Evolutionary conservation across 2,329 filamentous ascomycete genomes (phyloP), one percentile per base, ranked within the genome.

Genomic region (Cyphellophora attinorum): DNA sequence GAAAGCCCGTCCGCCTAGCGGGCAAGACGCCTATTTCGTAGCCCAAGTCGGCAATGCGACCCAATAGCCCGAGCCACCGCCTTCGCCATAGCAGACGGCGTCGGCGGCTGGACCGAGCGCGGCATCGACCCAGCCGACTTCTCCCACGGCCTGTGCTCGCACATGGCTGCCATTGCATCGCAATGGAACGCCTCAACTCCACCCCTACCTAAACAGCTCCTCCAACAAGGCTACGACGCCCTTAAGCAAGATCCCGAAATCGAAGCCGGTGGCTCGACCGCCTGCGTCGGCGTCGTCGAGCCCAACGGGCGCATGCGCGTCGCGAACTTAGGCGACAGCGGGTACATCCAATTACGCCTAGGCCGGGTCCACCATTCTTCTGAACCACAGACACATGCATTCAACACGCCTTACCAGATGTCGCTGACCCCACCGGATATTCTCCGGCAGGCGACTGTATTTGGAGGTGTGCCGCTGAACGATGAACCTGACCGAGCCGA

Each of bases 1-100:
- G 54, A 67, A 64, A 47, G 70, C 65, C 42, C 76, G 82, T 15
- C 83, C 81, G 32, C 80, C 76, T 39, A 91, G 83, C 33, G 91
- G 91, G 11, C 88, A 98, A 60, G 91, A 98, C 69, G 85, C 91
- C 38, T 96, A 95, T 65, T 98, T 98, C 60, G 81, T 91, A 49
- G 75, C 81, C 53, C 29, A 14, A 3, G 67, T 95, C n/a, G 84
- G 82, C 10, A 79, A 76, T 33, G 74, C 77, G 44, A 72, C 72
- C 2, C 21, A 25, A 8, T 25, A 8, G 8, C 21, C 8, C 70
- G 76, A 23, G 70, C 77, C 27, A 73, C 94, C 8, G 85, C 88
- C 1, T 80, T 98, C 48, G 91, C 85, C 12, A 75, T 98, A 15
- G 86, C 88, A 34, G 91, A 98, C 56, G 91, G 91, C 8, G 91